Evolutionary conservation across 2,329 filamentous ascomycete species (phyloP).

Genomic region (Kalmusia sp.): DNA sequence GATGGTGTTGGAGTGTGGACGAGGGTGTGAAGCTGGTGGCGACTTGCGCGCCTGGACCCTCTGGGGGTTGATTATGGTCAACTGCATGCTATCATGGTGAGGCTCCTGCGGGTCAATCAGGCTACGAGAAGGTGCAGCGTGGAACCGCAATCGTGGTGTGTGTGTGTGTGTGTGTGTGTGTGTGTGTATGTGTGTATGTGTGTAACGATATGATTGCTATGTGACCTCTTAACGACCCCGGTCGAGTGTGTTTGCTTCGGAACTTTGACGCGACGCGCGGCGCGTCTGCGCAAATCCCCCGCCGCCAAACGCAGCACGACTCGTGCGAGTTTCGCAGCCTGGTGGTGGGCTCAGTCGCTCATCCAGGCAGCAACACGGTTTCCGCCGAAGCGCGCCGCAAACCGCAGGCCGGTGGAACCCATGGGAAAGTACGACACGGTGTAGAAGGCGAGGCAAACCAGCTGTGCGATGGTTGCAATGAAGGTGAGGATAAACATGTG

Average conservation of each 20-base stretch:
- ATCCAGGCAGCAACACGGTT: constrained; percentile 88
- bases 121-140: constrained; percentile 15
- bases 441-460: constrained; percentile 88
- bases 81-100: constrained; percentile 18
- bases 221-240: constrained; percentile 26
- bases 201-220: constrained; percentile 23
- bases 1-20: neutral
- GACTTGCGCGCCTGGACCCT: constrained; percentile 1
- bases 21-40: constrained; percentile 10
- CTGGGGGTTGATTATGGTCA: constrained; percentile 23
- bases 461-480: constrained; percentile 81
- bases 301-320: constrained; percentile 20
- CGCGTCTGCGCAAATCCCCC: constrained; percentile 26
- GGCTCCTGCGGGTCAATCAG: constrained; percentile 29
- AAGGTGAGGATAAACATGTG: constrained; percentile 85
- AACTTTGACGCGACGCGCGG: constrained; percentile 30
- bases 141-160: too few relatives aligned
- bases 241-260: constrained; percentile 25
- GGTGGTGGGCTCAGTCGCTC: constrained; percentile 68
- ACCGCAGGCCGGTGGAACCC: constrained; percentile 85
- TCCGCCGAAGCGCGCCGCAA: constrained; percentile 86
- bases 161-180: too few relatives aligned
- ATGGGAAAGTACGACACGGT: constrained; percentile 97
- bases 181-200: too few relatives aligned
- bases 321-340: constrained; percentile 20